Evolutionary conservation across 345 rosid species (phyloP).

Genomic region (Adansonia digitata): DNA sequence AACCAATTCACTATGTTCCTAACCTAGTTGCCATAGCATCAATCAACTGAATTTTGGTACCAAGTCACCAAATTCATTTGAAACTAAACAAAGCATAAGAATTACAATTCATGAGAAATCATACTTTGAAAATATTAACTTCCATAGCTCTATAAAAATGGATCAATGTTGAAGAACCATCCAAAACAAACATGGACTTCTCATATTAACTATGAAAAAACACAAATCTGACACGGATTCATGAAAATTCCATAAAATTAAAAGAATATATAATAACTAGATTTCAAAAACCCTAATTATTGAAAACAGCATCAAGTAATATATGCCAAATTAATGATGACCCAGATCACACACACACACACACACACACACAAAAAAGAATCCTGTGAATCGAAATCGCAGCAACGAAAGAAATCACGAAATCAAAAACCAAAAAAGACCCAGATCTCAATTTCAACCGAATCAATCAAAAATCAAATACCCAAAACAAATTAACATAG

Average conservation of each 20-base stretch:
- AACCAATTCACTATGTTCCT: background rate
- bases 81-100: background rate
- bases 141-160: background rate
- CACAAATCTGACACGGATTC: background rate
- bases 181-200: background rate
- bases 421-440: background rate
- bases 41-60: background rate
- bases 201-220: background rate
- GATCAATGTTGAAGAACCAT: background rate
- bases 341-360: too few species aligned
- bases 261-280: too few species aligned
- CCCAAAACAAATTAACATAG: conserved; percentile 3
- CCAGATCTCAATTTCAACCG: background rate
- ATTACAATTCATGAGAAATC: background rate
- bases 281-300: background rate
- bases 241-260: background rate
- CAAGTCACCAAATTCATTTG: background rate
- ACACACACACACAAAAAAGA: too few species aligned
- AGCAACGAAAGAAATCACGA: background rate
- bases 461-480: background rate
- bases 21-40: background rate
- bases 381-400: background rate
- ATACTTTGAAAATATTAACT: background rate
- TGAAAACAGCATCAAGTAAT: background rate
- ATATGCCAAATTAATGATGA: too few species aligned